Conservation (phyloP, 164 flowering plant species). For the Annona squamosa region DNA sequence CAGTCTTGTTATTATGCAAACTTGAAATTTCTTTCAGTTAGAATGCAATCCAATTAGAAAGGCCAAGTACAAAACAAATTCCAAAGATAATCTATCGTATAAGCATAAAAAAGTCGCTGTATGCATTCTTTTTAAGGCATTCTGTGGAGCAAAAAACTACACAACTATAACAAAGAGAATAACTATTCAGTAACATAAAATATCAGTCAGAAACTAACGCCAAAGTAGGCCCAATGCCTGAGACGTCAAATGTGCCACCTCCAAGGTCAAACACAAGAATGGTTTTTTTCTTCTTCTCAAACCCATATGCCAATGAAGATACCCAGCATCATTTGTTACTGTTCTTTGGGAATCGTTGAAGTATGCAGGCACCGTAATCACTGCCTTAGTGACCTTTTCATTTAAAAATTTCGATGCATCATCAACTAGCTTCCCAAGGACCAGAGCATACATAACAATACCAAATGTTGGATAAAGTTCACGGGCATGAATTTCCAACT, state of each 20-base stretch:
- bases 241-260: slow-evolving; percentile 92
- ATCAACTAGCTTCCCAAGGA: slow-evolving; percentile 87
- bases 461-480: neutral
- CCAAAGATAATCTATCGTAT: too few relatives aligned
- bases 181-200: too few relatives aligned
- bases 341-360: slow-evolving; percentile 93
- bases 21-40: too few relatives aligned
- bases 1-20: too few relatives aligned
- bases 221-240: slow-evolving; percentile 39
- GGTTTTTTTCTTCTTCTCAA: slow-evolving; percentile 88
- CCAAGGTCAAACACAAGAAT: slow-evolving; percentile 92
- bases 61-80: too few relatives aligned
- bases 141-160: too few relatives aligned
- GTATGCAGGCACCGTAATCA: slow-evolving; percentile 90
- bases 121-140: too few relatives aligned
- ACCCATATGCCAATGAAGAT: slow-evolving; percentile 90
- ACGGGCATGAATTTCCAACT: neutral
- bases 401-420: slow-evolving; percentile 94
- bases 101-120: too few relatives aligned
- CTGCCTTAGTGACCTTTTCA: slow-evolving; percentile 87
- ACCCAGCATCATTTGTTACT: slow-evolving; percentile 92
- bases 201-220: neutral
- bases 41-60: too few relatives aligned
- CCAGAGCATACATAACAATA: slow-evolving; percentile 28
- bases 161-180: neutral